Evolutionary conservation across 176 grass and related monocot species (phyloP), one percentile per base, ranked within the genome.

Genomic region (Eleusine indica): DNA sequence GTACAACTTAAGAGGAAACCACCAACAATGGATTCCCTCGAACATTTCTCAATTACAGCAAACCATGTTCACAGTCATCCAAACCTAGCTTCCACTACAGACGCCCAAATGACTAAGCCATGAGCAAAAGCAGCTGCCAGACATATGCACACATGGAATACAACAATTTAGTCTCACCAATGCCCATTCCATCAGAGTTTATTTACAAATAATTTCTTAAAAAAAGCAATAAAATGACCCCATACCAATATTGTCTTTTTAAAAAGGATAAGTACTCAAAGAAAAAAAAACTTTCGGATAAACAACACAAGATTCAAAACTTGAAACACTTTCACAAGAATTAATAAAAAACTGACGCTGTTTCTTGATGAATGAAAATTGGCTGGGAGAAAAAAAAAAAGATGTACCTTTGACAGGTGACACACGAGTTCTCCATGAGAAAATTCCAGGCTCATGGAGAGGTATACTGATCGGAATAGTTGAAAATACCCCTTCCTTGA

Each of bases 401-500:
- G 53, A 81, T 10, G 71, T 88, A 93, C 94, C 94, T 86, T 85
- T 91, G 84, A 91, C 71, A 79, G 86, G 92, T 60, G 82, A 86
- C 70, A 89, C 30, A 1, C 86, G 86, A 70, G 91, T 93, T 82
- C 83, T 96, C 88, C 91, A 93, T 83, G 91, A 91, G 61, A 89
- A 96, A 70, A 83, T 84, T 77, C 80, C 82, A 52, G 86, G 9
- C 38, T 90, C 83, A 62, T 67, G 75, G 37, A 96, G 86, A 79
- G 88, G 84, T 41, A 96, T 75, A 76, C 77, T 86, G 78, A 96
- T 87, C 66, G 90, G 88, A 85, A 77, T 84, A 75, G 94, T 96
- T 85, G 94, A 93, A 91, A 93, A 91, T 84, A 75, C 44, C 35
- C 86, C 90, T 91, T 96, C 88, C 80, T 93, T 86, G 60, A 93